Base-by-base conservation (phyloP, 2,329 filamentous ascomycete genomes). In the Colletotrichum kahawae region DNA sequence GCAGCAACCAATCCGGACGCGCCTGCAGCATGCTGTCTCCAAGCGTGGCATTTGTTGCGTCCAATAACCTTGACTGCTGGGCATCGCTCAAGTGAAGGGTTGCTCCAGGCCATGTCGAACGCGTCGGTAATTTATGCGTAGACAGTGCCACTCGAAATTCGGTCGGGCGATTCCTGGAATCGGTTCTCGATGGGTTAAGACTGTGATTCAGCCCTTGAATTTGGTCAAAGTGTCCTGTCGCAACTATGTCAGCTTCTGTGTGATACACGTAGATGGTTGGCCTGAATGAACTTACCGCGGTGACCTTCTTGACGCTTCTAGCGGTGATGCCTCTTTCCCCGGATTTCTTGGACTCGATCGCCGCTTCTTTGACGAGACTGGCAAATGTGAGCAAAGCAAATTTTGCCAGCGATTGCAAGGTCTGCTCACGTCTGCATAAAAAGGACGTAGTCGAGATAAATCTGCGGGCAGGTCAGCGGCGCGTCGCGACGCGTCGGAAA, bases 391-490 rank as follows among this genome's bases (percentile, higher is more conserved):
- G 33, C 5, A 54, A 16, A 18, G 71, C 33, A 72, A 64, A 27
- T 69, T 68, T 71, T 27, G 51, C 10, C 7, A n/a, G 16, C 9
- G 21, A 16, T 48, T 2, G 14, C 21, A 10, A 5, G 4, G 4
- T 16, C 2, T 10, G 51, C 87, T 67, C 83, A 91, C 90, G 86
- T 88, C 81, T 92, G 89, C 90, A 98, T 93, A 79, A 98, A 97
- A 2, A 97, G 88, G 77, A 95, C 91, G 78, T 97, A 97, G 81
- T 97, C 92, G 73, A 98, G 88, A 80, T 95, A 97, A 77, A 97
- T 93, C 95, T 97, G 78, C 36, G 6, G 9, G 66, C 56, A 56
- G 27, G 29, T 67, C n/a, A 74, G 74, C 79, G 78, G 78, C 80
- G 79, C 81, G 80, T 80, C 76, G 36, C 8, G 67, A 78, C 77